Evolutionary conservation across 345 rosid genomes (phyloP).

Genomic region (Salix caprea): DNA sequence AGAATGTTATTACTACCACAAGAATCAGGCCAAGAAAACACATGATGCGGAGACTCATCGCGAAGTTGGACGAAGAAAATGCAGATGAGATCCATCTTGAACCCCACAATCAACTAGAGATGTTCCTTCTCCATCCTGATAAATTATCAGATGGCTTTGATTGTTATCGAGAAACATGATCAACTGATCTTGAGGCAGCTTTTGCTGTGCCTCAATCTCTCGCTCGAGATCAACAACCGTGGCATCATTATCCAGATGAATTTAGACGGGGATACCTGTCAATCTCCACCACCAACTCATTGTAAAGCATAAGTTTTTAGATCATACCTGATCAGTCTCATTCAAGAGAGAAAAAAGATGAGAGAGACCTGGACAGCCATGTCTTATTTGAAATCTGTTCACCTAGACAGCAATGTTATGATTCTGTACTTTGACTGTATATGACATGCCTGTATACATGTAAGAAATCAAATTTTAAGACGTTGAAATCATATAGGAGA

Average conservation of each 20-base stretch:
- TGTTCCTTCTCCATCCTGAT: constrained; percentile 33
- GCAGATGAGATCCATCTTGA: constrained; percentile 51
- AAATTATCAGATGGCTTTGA: constrained; percentile 12
- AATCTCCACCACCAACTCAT: constrained; percentile 77
- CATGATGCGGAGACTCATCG: constrained; percentile 9
- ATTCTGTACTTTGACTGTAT: no score
- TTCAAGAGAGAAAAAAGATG: no score
- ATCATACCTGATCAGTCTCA: no score
- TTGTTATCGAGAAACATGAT: constrained; percentile 35
- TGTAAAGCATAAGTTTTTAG: neutral
- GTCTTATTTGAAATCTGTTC: no score
- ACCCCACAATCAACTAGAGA: constrained; percentile 47
- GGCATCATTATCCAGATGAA: constrained; percentile 42
- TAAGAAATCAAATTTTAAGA: no score
- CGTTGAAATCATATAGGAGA: no score
- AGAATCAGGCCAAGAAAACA: constrained; percentile 2
- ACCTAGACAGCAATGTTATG: no score
- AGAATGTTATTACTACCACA: no score
- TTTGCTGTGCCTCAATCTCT: constrained; percentile 44
- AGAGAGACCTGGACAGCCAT: no score
- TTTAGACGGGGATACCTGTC: constrained; percentile 53
- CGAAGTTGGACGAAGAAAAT: constrained; percentile 43
- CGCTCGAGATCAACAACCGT: constrained; percentile 50
- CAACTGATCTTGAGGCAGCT: constrained; percentile 45
- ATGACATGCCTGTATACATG: no score